phyloP scores from a whole-genome alignment of 345 rosid species.

The Garcia nutans region DNA sequence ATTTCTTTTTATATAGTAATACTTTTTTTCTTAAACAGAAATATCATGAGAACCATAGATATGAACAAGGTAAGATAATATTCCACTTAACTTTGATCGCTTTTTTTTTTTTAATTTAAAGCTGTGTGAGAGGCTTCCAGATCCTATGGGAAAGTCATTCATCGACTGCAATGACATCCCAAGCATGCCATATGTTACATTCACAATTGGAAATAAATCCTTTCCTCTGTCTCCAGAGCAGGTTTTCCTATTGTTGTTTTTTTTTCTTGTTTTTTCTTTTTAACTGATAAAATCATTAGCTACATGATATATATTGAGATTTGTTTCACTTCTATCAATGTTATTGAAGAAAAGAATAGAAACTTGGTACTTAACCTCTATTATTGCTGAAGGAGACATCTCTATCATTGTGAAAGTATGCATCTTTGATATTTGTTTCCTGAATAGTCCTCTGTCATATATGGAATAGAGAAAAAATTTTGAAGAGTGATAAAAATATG shows the following conservation, averaged over 20 bases:
- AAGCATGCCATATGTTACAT: conserved; percentile 47
- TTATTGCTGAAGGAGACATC: not conserved
- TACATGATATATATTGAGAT: not conserved
- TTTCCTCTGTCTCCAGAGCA: conserved; percentile 51
- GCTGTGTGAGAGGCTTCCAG: conserved; percentile 54
- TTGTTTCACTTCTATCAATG: not conserved
- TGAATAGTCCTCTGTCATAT: not conserved
- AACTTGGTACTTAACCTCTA: not conserved
- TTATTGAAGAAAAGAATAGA: too few species aligned
- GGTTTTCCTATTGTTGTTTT: conserved; percentile 24
- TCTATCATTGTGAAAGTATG: not conserved
- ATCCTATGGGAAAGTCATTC: conserved; percentile 44
- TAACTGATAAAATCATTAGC: not conserved
- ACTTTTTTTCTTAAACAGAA: not conserved
- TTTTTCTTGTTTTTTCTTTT: not conserved
- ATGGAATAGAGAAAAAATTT: too few species aligned
- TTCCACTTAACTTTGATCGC: not conserved
- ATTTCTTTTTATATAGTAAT: not conserved
- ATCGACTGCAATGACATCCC: conserved; percentile 40
- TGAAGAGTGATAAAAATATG: too few species aligned
- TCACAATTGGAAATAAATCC: conserved; percentile 42
- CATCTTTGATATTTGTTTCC: too few species aligned
- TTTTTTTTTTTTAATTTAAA: conserved; percentile 15
- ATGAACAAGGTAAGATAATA: not conserved
- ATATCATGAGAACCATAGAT: not conserved